phyloP scores from a whole-genome alignment of 768 basidiomycete species.

The Hysterangium stoloniferum region DNA sequence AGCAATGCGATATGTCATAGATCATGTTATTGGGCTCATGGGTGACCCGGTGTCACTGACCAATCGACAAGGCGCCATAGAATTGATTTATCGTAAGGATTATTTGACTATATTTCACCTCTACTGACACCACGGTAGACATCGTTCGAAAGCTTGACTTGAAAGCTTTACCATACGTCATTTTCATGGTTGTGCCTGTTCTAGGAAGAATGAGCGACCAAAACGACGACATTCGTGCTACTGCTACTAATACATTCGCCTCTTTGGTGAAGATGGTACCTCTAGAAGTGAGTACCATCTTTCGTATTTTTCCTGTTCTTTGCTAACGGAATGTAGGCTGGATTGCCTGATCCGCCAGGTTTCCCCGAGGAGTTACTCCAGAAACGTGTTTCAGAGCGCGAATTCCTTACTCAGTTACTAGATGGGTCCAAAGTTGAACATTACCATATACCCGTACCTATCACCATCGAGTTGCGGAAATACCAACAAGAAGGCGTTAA shows the following conservation, averaged over 20 bases:
- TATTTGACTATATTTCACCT: slow-evolving; percentile 1
- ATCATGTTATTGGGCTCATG: slow-evolving; percentile 71
- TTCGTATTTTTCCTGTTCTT: background rate
- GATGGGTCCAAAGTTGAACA: slow-evolving; percentile 93
- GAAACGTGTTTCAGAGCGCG: slow-evolving; percentile 79
- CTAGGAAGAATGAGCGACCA: slow-evolving; percentile 96
- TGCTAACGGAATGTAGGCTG: slow-evolving; percentile 57
- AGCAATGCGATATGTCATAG: slow-evolving; percentile 87
- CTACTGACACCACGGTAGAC: slow-evolving; percentile 42
- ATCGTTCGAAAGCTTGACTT: slow-evolving; percentile 88
- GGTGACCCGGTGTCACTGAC: slow-evolving; percentile 66
- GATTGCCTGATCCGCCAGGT: slow-evolving; percentile 90
- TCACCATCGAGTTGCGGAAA: slow-evolving; percentile 92
- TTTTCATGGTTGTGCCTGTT: slow-evolving; percentile 93
- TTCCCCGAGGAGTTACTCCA: slow-evolving; percentile 85
- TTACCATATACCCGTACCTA: slow-evolving; percentile 75
- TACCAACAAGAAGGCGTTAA: slow-evolving; percentile 99
- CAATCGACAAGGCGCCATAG: slow-evolving; percentile 84
- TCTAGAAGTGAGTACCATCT: slow-evolving; percentile 58
- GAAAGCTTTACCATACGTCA: slow-evolving; percentile 91
- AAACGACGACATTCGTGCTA: slow-evolving; percentile 84
- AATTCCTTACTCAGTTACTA: slow-evolving; percentile 87
- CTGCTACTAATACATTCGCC: slow-evolving; percentile 96
- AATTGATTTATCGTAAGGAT: slow-evolving; percentile 85
- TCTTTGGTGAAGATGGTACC: slow-evolving; percentile 98